A percentile compares a stretch with the other conserved stretches of the same genome.
phyloP scores from a whole-genome alignment of 768 basidiomycete genomes.

The Boletus huronensis region DNA sequence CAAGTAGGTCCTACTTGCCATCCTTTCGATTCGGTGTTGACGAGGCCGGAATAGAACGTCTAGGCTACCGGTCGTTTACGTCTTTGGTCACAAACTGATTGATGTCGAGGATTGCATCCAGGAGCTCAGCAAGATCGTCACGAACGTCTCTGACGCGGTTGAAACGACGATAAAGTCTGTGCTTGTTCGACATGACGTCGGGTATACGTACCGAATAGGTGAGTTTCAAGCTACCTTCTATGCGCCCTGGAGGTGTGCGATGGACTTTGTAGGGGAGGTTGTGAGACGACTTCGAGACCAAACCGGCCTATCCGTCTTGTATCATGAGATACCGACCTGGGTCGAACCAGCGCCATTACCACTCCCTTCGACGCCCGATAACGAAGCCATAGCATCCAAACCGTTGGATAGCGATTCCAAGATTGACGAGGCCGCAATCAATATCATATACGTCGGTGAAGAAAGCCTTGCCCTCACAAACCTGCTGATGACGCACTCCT shows the following conservation, averaged over 20 bases:
- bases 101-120: constrained; percentile 51
- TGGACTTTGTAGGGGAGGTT: constrained; percentile 15
- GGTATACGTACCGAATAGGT: constrained; percentile 69
- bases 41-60: constrained; percentile 57
- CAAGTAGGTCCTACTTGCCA: constrained; percentile 50
- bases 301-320: constrained; percentile 33
- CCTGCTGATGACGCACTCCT: constrained; percentile 77
- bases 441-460: constrained; percentile 65
- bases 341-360: constrained; percentile 12
- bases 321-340: constrained; percentile 34
- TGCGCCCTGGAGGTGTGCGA: background rate
- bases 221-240: background rate
- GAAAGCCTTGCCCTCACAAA: constrained; percentile 83
- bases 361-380: background rate
- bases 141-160: constrained; percentile 1
- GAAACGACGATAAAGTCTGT: constrained; percentile 30
- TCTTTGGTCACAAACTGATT: constrained; percentile 75
- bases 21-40: background rate
- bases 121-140: constrained; percentile 37
- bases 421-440: background rate
- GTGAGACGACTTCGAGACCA: constrained; percentile 19
- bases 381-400: background rate
- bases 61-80: constrained; percentile 84
- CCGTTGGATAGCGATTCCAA: background rate
- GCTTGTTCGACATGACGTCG: constrained; percentile 73